phyloP scores from a whole-genome alignment of 306 rosid species.

The Quercus parvula region DNA sequence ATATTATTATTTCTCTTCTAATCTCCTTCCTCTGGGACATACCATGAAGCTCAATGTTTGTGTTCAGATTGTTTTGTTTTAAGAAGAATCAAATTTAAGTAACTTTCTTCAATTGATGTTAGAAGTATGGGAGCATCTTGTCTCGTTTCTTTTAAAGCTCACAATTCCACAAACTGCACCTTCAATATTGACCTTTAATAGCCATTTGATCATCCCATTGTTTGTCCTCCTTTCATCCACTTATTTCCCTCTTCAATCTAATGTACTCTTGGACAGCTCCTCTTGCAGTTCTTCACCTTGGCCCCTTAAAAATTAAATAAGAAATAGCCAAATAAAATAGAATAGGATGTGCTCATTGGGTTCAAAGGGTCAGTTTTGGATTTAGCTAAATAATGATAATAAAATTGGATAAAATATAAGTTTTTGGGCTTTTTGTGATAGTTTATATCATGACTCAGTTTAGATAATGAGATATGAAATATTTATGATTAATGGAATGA shows the following conservation, averaged over 20 bases:
- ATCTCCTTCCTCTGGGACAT: neutral
- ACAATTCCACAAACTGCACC: constrained; percentile 82
- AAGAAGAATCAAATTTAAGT: neutral
- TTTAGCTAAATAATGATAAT: too few species aligned
- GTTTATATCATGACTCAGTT: too few species aligned
- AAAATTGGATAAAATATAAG: too few species aligned
- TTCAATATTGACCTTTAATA: constrained; percentile 75
- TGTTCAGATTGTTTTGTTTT: neutral
- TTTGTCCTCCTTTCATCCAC: constrained; percentile 32
- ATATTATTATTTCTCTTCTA: neutral
- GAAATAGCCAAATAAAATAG: too few species aligned
- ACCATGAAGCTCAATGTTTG: neutral
- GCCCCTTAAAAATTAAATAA: constrained; percentile 29
- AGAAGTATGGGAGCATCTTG: constrained; percentile 63
- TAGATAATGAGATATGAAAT: too few species aligned
- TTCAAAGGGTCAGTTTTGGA: too few species aligned
- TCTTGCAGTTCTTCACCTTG: constrained; percentile 48
- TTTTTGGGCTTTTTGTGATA: too few species aligned
- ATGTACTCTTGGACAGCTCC: constrained; percentile 63
- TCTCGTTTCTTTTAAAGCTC: constrained; percentile 63
- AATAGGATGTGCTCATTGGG: too few species aligned
- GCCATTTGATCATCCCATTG: constrained; percentile 65
- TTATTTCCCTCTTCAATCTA: constrained; percentile 68
- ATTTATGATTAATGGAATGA: too few species aligned
- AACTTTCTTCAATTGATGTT: constrained; percentile 40